phyloP scores from a whole-genome alignment of 371 early-diverging fungal genomes.

The Mortierella sp. region DNA sequence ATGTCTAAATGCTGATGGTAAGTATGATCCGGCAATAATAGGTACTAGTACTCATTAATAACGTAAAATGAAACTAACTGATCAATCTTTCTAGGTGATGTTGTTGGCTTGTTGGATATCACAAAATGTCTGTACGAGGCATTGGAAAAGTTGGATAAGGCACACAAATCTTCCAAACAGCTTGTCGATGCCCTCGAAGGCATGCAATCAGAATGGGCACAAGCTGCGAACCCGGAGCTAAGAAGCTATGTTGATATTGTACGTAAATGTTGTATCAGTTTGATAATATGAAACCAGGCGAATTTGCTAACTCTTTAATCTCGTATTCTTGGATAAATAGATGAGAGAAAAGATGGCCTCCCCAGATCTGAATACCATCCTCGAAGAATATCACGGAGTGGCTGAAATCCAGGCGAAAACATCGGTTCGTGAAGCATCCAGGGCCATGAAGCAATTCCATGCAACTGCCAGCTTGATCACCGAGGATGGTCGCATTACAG shows the following conservation, averaged over 20 bases:
- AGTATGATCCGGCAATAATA: too few relatives aligned
- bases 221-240: conserved; percentile 48
- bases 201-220: conserved; percentile 83
- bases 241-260: conserved; percentile 53
- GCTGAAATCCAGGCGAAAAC: conserved; percentile 79
- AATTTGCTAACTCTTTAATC: background rate
- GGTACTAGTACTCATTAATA: too few relatives aligned
- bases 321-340: background rate
- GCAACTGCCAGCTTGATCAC: conserved; percentile 90
- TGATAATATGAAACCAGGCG: too few relatives aligned
- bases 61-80: too few relatives aligned
- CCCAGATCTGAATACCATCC: conserved; percentile 82
- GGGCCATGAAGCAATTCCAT: conserved; percentile 82
- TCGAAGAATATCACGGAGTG: conserved; percentile 67
- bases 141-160: conserved; percentile 90
- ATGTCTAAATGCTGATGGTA: conserved; percentile 43
- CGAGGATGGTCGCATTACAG: conserved; percentile 79
- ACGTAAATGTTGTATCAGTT: too few relatives aligned
- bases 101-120: conserved; percentile 93
- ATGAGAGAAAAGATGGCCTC: conserved; percentile 84
- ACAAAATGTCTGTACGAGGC: conserved; percentile 95
- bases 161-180: conserved; percentile 84
- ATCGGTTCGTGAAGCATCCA: conserved; percentile 89
- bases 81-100: conserved; percentile 70
- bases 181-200: conserved; percentile 91